Base-by-base conservation (phyloP, 805 yeast species). In the Ogataea henricii region DNA sequence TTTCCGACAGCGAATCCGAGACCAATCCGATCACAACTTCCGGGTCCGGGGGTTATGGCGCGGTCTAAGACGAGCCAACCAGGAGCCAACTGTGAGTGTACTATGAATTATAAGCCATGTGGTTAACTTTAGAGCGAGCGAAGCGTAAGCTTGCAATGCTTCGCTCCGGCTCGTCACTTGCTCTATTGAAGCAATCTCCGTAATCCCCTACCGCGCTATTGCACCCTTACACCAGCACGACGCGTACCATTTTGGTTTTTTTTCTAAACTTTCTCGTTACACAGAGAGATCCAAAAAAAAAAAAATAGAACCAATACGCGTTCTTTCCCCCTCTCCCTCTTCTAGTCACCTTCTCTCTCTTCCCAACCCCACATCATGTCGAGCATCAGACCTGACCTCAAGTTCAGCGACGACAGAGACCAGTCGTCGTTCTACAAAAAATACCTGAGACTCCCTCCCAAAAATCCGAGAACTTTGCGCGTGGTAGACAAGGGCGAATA, bases 401-500 rank as follows among this genome's bases (percentile, higher is more conserved):
- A 78, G 60, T 81, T 82, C 62, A 62, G 74, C 9, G 87, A 82
- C 52, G 68, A 72, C 8, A 65, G 77, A 29, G 81, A 77, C 45
- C 79, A 76, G 53, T 52, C 64, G 17, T 65, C 68, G 3, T 80
- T 79, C 55, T 76, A 76, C 54, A 66, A 66, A 45, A 74, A 73
- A 60, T 82, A 74, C 55, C 60, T 74, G 13, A 66, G 69, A 8
- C 66, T 85, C 38, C 78, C 83, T 0, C 67, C 73, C 1, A 77
- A 78, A 47, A 75, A 77, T 6, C 63, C 69, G 1, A 69, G 73
- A 34, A 76, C 84, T 0, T 60, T 92, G 18, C 76, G 97, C 37
- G 70, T 89, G n/a, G 85, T 87, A 38, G 96, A 90, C 62, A 81
- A 83, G 51, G 84, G 84, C 38, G 96, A 89, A 51, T 90, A 88